Evolutionary conservation across 1,139 yeast species (phyloP), one percentile per base, ranked within the genome.

Genomic region (Petasospora rhodanensis): DNA sequence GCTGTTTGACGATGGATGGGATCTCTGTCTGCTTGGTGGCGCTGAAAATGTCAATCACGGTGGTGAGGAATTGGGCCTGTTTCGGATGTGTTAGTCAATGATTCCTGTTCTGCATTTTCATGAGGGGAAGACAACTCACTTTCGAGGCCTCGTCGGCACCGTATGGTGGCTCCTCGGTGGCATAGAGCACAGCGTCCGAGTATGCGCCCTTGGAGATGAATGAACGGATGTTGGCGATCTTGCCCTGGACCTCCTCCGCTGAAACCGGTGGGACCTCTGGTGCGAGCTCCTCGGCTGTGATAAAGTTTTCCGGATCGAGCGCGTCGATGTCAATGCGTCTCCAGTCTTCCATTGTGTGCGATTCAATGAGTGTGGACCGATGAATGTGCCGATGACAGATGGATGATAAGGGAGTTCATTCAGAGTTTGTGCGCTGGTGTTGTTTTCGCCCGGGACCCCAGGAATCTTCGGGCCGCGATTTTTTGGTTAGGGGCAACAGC

Each of bases 301-400:
- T 61, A 38, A 73, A 73, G 44, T 58, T 58, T 35, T 86, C 96
- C 6, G 94, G 82, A 53, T 89, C 96, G 51, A 78, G 77, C 16
- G 87, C 85, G 60, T 91, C 97, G 38, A 91, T 79, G 57, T 91
- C 96, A 50, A 89, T 84, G 70, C 89, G 77, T 72, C 98, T 64
- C 70, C 70, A 65, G 41, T 64, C 67, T 28, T 59, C 62, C 60
- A 59, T 58, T 31, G 24, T 25, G 16, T 29, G n/a, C n/a, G n/a
- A n/a, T n/a, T n/a, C n/a, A n/a, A n/a, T n/a, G n/a, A n/a, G n/a
- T n/a, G n/a, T n/a, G n/a, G n/a, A n/a, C n/a, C n/a, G n/a, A n/a
- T n/a, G n/a, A n/a, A n/a, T n/a, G n/a, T n/a, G n/a, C n/a, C n/a
- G n/a, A n/a, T n/a, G n/a, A n/a, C n/a, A n/a, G n/a, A n/a, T n/a